These are phyloP conservation scores for Diplodia seriata DNA, from an alignment of 2,329 filamentous ascomycete genomes.

Conservation along the genomic window DNA sequence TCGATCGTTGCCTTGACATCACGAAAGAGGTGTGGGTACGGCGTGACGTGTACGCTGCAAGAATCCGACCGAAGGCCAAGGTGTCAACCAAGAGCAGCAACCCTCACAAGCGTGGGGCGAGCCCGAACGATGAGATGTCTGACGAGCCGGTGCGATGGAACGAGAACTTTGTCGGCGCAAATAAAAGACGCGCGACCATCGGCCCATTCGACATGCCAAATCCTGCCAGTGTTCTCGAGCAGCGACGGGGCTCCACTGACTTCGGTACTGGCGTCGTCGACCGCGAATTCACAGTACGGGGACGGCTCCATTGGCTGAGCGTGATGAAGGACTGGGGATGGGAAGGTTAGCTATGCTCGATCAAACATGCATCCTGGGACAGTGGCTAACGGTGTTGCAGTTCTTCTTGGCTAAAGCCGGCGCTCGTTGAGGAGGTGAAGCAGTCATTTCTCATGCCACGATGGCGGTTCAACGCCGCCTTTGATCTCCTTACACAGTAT, in stretches of 20 bases:
- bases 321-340: constrained; percentile 75
- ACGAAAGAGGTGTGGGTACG: constrained; percentile 71
- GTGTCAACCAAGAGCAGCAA: constrained; percentile 31
- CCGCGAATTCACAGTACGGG: constrained; percentile 68
- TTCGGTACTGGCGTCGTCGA: constrained; percentile 55
- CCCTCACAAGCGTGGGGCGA: constrained; percentile 11
- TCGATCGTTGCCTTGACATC: constrained; percentile 70
- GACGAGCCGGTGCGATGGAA: constrained; percentile 40
- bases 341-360: constrained; percentile 64
- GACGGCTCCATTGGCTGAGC: constrained; percentile 71
- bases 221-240: constrained; percentile 39
- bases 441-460: constrained; percentile 3
- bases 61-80: constrained; percentile 34
- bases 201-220: constrained; percentile 35
- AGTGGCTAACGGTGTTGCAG: constrained; percentile 21
- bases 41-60: constrained; percentile 61
- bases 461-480: not conserved
- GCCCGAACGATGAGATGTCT: constrained; percentile 18
- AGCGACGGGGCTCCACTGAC: constrained; percentile 39
- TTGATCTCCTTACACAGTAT: constrained; percentile 8
- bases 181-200: constrained; percentile 40
- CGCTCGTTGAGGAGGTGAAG: not conserved
- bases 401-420: constrained; percentile 27
- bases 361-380: not conserved
- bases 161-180: constrained; percentile 33